Evolutionary conservation across 768 basidiomycete species (phyloP), one percentile per base, ranked within the genome.

Genomic region (Collybiopsis confluens): DNA sequence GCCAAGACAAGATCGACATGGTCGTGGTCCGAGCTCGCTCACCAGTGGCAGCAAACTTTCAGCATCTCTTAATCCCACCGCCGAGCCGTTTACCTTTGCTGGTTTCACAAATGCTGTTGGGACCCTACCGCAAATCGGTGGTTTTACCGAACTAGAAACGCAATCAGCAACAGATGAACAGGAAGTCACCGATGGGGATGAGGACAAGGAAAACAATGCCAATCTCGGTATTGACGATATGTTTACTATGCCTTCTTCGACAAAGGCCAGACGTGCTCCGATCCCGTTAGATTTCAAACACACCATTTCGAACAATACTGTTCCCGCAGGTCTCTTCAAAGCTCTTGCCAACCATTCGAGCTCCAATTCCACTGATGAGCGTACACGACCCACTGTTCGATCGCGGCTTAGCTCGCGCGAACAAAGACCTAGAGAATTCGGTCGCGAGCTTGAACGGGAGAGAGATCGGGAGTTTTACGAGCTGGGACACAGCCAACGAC

Each of bases 291-390:
- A 92, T 65, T 93, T 91, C 73, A 82, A 74, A 62, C 82, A 82
- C 54, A 76, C 82, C 16, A 67, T 76, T 11, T 78, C 78, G 15
- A 82, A 73, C 30, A 90, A 89, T 61, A 92, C 88, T 5, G 85
- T 92, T 8, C 91, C 91, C 18, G 91, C 91, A 30, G 89, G 89
- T 2, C 63, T 92, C 53, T 93, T 93, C 79, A 92, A 92, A 70
- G 87, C 88, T 10, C 74, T 90, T 46, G 83, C 78, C 24, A 78
- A 70, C 48, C 37, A 52, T 33, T 52, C 50, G 13, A 61, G 35
- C 9, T 61, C 58, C 53, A 61, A 58, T 44, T 69, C 68, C 40
- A 63, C 62, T 18, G 88, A 91, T 42, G 88, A 88, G 57, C 77
- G 85, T 41, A 84, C 85, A 2, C 80, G 88, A 53, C 74, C 82